phyloP scores from a whole-genome alignment of 164 flowering plant species.

The Nelumbo lutea region DNA sequence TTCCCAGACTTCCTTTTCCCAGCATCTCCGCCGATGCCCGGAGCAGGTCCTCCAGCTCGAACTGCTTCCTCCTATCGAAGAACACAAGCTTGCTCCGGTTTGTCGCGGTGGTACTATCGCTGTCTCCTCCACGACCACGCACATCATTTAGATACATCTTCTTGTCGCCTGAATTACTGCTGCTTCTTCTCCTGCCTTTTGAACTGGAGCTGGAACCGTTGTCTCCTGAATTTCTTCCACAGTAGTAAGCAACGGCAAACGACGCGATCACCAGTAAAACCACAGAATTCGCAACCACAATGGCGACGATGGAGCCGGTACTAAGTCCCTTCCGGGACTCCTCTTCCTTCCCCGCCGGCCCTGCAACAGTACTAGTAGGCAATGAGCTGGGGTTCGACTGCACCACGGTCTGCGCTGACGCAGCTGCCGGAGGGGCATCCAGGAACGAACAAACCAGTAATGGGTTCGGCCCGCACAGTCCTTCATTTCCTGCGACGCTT shows the following conservation, averaged over 20 bases:
- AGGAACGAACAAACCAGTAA: constrained; percentile 50
- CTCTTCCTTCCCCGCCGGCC: too few species aligned
- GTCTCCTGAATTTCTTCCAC: too few species aligned
- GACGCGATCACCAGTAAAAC: constrained; percentile 47
- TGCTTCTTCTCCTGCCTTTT: too few species aligned
- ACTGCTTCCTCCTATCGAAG: constrained; percentile 7
- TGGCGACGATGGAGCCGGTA: constrained; percentile 50
- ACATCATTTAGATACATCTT: constrained; percentile 36
- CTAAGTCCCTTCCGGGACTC: too few species aligned
- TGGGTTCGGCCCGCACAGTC: constrained; percentile 58
- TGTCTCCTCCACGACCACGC: constrained; percentile 20
- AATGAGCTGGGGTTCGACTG: too few species aligned
- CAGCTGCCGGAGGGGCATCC: constrained; percentile 28
- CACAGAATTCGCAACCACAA: constrained; percentile 18
- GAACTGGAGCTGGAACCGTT: too few species aligned
- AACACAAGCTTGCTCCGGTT: too few species aligned
- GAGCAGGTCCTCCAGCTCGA: constrained; percentile 71
- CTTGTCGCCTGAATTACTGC: too few species aligned
- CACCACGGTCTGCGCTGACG: too few species aligned
- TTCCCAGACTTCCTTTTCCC: constrained; percentile 63
- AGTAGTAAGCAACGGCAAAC: constrained; percentile 15
- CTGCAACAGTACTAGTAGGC: too few species aligned
- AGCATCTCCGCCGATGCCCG: too few species aligned
- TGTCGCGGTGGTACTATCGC: constrained; percentile 38
- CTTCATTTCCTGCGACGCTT: constrained; percentile 67